Conservation (phyloP, 305 asterid species). For the Solanum hybrid region DNA sequence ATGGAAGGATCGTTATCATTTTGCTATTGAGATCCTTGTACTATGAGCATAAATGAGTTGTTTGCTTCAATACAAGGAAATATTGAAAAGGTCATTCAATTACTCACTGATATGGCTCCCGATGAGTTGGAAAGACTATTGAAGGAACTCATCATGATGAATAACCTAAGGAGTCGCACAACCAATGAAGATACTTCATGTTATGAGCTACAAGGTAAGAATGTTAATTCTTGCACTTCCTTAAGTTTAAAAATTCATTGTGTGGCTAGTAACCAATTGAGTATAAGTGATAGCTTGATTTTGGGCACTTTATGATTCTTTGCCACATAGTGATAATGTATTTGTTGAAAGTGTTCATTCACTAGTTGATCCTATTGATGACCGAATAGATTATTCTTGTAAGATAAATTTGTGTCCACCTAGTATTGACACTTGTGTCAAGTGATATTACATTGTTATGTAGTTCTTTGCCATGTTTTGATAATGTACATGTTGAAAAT, state of each 20-base stretch:
- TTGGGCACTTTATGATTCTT: not conserved
- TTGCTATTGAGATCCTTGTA: too few species aligned
- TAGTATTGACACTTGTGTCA: not conserved
- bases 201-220: not conserved
- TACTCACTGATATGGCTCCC: not conserved
- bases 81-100: not conserved
- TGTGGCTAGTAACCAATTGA: not conserved
- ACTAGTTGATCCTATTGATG: not conserved
- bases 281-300: not conserved
- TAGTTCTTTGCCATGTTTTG: not conserved
- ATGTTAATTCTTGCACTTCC: not conserved
- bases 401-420: not conserved
- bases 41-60: not conserved
- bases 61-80: not conserved
- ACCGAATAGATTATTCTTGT: not conserved
- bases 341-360: not conserved
- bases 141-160: not conserved
- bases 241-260: not conserved
- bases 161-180: not conserved
- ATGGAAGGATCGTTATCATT: too few species aligned
- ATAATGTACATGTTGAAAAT: not conserved
- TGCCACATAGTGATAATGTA: not conserved
- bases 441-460: not conserved
- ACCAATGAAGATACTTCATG: not conserved
- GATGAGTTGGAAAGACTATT: not conserved